Conservation (phyloP, 257 asterid species). For the Fraxinus pennsylvanica region DNA sequence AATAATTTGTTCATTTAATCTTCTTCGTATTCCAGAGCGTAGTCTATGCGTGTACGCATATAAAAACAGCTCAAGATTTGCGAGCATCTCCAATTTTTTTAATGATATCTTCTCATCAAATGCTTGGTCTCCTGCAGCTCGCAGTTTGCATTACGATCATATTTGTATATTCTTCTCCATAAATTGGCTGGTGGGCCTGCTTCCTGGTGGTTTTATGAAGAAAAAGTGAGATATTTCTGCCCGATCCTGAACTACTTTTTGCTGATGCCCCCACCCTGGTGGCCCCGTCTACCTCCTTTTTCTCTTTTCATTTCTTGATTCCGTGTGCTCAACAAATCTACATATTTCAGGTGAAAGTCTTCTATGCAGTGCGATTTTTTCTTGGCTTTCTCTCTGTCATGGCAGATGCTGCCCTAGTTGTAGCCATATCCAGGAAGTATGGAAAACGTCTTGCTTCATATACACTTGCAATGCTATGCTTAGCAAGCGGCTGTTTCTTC, state of each 20-base stretch:
- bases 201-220: conserved; percentile 89
- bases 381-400: conserved; percentile 74
- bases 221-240: conserved; percentile 57
- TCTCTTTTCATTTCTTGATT: conserved; percentile 22
- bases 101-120: background rate
- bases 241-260: background rate
- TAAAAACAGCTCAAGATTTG: too few relatives aligned
- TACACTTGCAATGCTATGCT: conserved; percentile 94
- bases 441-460: conserved; percentile 95
- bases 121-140: conserved; percentile 59
- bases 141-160: conserved; percentile 83
- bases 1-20: too few relatives aligned
- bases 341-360: conserved; percentile 76
- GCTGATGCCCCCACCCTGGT: too few relatives aligned
- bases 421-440: conserved; percentile 86
- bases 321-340: conserved; percentile 16
- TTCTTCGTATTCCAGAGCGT: too few relatives aligned
- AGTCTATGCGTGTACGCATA: too few relatives aligned
- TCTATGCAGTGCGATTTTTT: conserved; percentile 82
- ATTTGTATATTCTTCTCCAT: conserved; percentile 79
- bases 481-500: conserved; percentile 97
- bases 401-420: conserved; percentile 87
- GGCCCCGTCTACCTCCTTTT: background rate
- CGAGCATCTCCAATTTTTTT: too few relatives aligned
- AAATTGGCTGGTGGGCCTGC: conserved; percentile 85